Conservation (phyloP, 1,284 basidiomycete genomes). For the Taiwanofungus camphoratus region DNA sequence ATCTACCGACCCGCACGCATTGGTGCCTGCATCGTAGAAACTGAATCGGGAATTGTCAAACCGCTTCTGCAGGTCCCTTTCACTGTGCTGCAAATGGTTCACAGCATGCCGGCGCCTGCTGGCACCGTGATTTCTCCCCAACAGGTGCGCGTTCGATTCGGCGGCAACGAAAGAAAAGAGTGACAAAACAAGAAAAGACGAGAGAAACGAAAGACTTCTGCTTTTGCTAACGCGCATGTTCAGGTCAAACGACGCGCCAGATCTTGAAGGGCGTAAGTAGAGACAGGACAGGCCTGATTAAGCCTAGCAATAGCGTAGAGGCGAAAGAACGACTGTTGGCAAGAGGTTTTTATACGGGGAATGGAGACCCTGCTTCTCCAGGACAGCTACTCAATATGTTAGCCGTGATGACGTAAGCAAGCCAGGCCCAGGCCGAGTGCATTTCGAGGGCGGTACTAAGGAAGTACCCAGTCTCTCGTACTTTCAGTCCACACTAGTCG, state of each 20-base stretch:
- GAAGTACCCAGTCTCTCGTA: too few relatives aligned
- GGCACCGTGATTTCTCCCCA: background rate
- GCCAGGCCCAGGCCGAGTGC: background rate
- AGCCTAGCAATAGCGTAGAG: background rate
- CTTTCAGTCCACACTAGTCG: background rate
- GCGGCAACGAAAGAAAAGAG: constrained; percentile 8
- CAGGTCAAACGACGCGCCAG: background rate
- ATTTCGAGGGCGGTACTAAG: background rate
- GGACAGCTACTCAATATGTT: too few relatives aligned
- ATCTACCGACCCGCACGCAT: constrained; percentile 18
- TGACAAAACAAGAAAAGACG: constrained; percentile 10
- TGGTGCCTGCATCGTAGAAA: constrained; percentile 39
- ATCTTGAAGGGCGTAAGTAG: background rate
- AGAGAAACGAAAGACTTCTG: constrained; percentile 11
- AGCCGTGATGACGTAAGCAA: constrained; percentile 1
- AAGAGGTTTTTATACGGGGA: background rate
- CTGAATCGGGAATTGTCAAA: constrained; percentile 26
- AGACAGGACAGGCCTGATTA: constrained; percentile 4
- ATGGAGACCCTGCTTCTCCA: too few relatives aligned
- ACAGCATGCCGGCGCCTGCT: constrained; percentile 1
- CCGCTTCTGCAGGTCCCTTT: too few relatives aligned
- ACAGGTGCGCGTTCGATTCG: constrained; percentile 4
- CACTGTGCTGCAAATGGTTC: background rate
- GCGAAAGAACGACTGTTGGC: background rate
- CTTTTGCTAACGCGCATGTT: constrained; percentile 11